Base-by-base conservation (phyloP, 768 basidiomycete genomes). In the Bullera alba region DNA sequence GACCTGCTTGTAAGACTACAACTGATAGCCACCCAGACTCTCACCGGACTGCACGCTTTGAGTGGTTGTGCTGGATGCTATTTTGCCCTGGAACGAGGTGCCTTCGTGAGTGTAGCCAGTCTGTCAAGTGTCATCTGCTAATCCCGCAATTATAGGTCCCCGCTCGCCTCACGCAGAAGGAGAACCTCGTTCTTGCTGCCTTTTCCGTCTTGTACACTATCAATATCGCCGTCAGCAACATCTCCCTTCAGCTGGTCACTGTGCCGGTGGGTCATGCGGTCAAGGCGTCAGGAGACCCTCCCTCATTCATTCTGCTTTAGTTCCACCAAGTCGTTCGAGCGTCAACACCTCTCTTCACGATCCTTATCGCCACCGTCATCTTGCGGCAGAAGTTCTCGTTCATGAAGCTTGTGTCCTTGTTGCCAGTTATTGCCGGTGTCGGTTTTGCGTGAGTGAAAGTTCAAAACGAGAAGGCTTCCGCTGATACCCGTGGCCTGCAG, bases 291-390 rank as follows among this genome's bases (percentile, higher is more conserved):
- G n/a, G 7, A 35, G 45, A 16, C 1, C 5, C 25, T 16, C 16
- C 19, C 15, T 14, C 7, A 25, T 50, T 35, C 22, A 17, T 19
- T 56, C 50, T 8, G 32, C 36, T 8, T 0, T 55, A 95, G 90
- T 95, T 99, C 67, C 95, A 97, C 71, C 93, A 97, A 77, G 89
- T 97, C 48, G 83, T 97, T 30, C 85, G 95, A 25, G 87, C 91
- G 4, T 81, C 86, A 17, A 86, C 93, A 0, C 93, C 95, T 0
- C 79, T 97, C 44, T 96, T 97, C 76, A 92, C 87, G 21, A 84
- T 95, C 60, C 45, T 83, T 30, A 79, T 96, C 47, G 83, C 90
- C 0, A 76, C 78, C 46, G 53, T 83, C n/a, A 67, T 97, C 30
- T 79, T 88, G 28, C 78, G 81, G 42, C 75, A 79, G 6, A 76